Evolutionary conservation across 306 rosid genomes (phyloP), one percentile per base, ranked within the genome.

Genomic region (Arachis stenosperma): DNA sequence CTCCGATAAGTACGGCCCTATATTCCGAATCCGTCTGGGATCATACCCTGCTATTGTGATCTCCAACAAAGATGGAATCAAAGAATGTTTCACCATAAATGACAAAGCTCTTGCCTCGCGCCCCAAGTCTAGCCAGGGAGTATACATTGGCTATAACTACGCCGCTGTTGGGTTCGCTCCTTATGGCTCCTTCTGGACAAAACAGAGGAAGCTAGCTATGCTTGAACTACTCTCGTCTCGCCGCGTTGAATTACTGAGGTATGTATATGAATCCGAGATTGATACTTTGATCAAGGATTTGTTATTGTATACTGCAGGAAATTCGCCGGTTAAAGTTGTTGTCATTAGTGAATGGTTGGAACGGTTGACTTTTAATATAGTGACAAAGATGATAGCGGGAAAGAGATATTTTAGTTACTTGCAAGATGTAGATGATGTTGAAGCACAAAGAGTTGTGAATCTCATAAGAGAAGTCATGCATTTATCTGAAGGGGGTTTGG

Each of bases 11-110:
- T 60, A 82, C 43, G 91, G 94, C 3, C 84, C 88, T 0, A 79
- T 82, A 78, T 88, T 88, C 79, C 63, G 64, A 67, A 73, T 86
- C 63, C 47, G 66, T 13, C 36, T 88, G 7, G 88, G 93, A 22
- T 69, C 71, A 57, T 64, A 59, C 71, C 84, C 77, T 46, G 70
- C 71, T 5, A 71, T 89, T 7, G 76, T 89, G 14, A 48, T 86
- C 27, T 79, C 61, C 75, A 84, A 67, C 86, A 69, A 75, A 40
- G 89, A 86, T 37, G 86, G 82, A 5, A 79, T 74, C 9, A 86
- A 83, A 71, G 89, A 89, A 17, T 89, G 91, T 27, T 84, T 89
- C 85, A 78, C 86, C 54, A 67, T 80, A 14, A 81, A 86, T 48
- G 94, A 89, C 65, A 70, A 40, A 43, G 36, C 27, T 58, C 54